Conservation (phyloP, 140 eudicot genomes). For the Anethum foeniculum region DNA sequence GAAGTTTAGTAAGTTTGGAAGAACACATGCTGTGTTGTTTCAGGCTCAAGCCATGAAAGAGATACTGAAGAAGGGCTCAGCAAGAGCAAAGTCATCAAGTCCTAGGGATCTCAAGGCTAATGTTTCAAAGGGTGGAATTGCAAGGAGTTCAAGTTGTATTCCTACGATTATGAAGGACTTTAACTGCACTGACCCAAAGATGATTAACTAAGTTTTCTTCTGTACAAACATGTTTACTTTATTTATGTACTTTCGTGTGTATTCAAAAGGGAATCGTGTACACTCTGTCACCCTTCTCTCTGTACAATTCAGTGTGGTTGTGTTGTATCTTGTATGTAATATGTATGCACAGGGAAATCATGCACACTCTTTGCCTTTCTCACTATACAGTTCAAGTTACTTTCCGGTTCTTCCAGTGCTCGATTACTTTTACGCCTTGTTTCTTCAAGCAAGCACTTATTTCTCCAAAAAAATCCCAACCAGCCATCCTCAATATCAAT, state of each 20-base stretch:
- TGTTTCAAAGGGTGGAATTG: slow-evolving; percentile 35
- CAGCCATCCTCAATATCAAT: not conserved
- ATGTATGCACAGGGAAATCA: not conserved
- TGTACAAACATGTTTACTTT: not conserved
- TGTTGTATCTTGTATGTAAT: not conserved
- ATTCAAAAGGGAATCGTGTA: not conserved
- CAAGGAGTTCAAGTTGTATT: slow-evolving; percentile 94
- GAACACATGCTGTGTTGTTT: slow-evolving; percentile 73
- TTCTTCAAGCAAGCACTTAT: not conserved
- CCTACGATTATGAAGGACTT: slow-evolving; percentile 60
- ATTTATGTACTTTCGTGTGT: not conserved
- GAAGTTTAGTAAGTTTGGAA: slow-evolving; percentile 68
- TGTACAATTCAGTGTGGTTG: not conserved
- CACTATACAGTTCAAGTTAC: not conserved
- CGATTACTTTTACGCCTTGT: not conserved
- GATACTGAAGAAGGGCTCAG: slow-evolving; percentile 49
- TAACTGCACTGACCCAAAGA: not conserved
- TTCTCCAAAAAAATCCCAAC: not conserved
- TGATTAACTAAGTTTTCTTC: slow-evolving; percentile 19
- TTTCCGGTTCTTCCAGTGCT: not conserved
- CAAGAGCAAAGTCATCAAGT: slow-evolving; percentile 56
- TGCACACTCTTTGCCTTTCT: not conserved
- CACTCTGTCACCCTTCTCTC: not conserved
- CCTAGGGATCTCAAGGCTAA: slow-evolving; percentile 50
- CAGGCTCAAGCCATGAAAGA: slow-evolving; percentile 93